Percentiles rank a stretch among this genome's conserved stretches.
These are phyloP conservation scores for Exophiala alcalophila DNA, from an alignment of 2,329 filamentous ascomycete species.

Conservation along the genomic window DNA sequence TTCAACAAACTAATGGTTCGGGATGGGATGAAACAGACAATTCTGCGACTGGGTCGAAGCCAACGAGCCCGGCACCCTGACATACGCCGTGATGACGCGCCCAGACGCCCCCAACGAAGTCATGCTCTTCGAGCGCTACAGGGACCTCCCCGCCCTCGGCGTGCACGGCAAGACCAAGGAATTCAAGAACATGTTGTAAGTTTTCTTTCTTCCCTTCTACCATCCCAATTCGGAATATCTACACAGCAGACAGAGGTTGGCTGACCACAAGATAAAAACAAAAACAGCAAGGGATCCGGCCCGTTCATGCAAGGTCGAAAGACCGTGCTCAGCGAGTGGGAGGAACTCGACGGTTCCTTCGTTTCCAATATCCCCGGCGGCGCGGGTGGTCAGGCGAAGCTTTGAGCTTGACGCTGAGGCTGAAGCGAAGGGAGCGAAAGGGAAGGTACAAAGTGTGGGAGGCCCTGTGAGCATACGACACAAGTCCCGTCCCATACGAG, in stretches of 20 bases:
- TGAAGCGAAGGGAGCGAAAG: neutral
- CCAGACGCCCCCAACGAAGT: slow-evolving; percentile 22
- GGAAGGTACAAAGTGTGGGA: neutral
- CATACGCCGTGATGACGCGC: slow-evolving; percentile 24
- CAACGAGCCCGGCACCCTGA: slow-evolving; percentile 24
- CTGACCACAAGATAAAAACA: no score
- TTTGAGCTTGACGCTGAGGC: slow-evolving; percentile 3
- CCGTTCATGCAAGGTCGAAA: slow-evolving; percentile 23
- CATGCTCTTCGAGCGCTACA: slow-evolving; percentile 28
- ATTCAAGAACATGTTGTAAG: slow-evolving; percentile 30
- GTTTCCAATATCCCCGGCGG: slow-evolving; percentile 23
- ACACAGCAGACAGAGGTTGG: no score
- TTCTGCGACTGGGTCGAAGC: slow-evolving; percentile 25
- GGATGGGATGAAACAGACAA: slow-evolving; percentile 9
- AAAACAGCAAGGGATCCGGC: slow-evolving; percentile 23
- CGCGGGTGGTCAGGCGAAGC: slow-evolving; percentile 14
- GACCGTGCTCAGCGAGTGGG: slow-evolving; percentile 25
- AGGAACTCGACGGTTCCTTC: slow-evolving; percentile 25
- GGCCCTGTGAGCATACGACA: neutral
- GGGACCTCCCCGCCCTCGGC: slow-evolving; percentile 21
- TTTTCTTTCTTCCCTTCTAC: slow-evolving; percentile 2
- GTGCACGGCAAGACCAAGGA: slow-evolving; percentile 25
- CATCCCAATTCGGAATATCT: no score
- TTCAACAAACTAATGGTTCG: no score
- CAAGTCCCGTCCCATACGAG: neutral